Conservation (phyloP, 371 early-diverging fungal genomes). For the Vavraia culicis region DNA sequence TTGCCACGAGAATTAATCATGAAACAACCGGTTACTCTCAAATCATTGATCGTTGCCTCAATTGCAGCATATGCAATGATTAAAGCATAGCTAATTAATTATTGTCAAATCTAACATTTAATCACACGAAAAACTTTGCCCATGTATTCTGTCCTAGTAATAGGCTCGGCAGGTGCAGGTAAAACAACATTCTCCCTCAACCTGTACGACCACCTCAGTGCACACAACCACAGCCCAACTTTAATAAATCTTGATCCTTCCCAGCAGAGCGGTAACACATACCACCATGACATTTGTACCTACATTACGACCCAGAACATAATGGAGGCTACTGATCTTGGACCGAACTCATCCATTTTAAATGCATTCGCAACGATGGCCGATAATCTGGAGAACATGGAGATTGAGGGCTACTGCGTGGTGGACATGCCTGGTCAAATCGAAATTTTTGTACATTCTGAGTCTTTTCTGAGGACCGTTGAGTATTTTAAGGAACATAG, state of each 20-base stretch:
- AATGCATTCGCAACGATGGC: constrained; percentile 19
- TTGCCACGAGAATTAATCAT: too few relatives aligned
- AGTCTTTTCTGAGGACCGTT: constrained; percentile 13
- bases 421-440: constrained; percentile 29
- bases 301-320: constrained; percentile 17
- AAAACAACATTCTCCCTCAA: constrained; percentile 17
- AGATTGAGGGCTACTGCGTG: constrained; percentile 13
- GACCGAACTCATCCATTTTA: constrained; percentile 21
- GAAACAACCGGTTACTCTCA: too few relatives aligned
- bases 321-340: constrained; percentile 31
- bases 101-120: too few relatives aligned
- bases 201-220: constrained; percentile 7
- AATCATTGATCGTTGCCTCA: too few relatives aligned
- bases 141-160: constrained; percentile 23
- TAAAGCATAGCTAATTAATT: too few relatives aligned
- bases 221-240: constrained; percentile 6
- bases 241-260: constrained; percentile 25
- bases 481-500: not conserved
- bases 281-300: constrained; percentile 16
- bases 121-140: constrained; percentile 18
- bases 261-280: constrained; percentile 9
- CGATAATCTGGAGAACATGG: constrained; percentile 22
- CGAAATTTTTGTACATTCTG: constrained; percentile 23
- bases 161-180: constrained; percentile 26
- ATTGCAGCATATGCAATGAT: too few relatives aligned